phyloP scores from a whole-genome alignment of 2,329 filamentous ascomycete genomes.

The Neopestalotiopsis clavispora region DNA sequence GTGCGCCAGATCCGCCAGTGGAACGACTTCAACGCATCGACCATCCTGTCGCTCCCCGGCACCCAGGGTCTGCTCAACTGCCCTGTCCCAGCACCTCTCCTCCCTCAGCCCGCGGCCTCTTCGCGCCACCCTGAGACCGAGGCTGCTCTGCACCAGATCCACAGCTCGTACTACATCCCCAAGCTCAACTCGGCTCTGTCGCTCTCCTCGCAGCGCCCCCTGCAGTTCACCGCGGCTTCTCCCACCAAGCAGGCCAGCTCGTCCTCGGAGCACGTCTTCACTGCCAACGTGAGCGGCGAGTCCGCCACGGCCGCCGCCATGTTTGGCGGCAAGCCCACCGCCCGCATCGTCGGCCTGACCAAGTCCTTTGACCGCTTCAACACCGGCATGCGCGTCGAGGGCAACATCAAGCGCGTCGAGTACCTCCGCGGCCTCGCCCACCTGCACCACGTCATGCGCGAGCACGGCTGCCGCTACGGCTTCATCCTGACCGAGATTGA shows the following conservation, averaged over 20 bases:
- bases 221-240: conserved; percentile 55
- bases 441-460: conserved; percentile 89
- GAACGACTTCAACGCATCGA: conserved; percentile 76
- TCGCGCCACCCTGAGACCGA: conserved; percentile 80
- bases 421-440: conserved; percentile 88
- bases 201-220: conserved; percentile 72
- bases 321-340: conserved; percentile 51
- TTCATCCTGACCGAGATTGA: conserved; percentile 98
- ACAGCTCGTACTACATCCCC: conserved; percentile 78
- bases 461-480: conserved; percentile 90
- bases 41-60: conserved; percentile 74
- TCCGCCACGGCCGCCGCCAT: conserved; percentile 58
- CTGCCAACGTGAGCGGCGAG: conserved; percentile 66
- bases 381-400: conserved; percentile 87
- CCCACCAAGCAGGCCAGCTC: conserved; percentile 39
- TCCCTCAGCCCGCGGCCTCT: conserved; percentile 62
- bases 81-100: conserved; percentile 64
- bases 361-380: conserved; percentile 95
- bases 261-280: conserved; percentile 62
- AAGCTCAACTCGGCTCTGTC: conserved; percentile 86
- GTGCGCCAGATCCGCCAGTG: conserved; percentile 85
- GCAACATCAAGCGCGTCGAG: conserved; percentile 82
- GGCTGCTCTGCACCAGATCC: conserved; percentile 74
- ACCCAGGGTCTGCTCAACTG: conserved; percentile 76
- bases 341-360: conserved; percentile 69